Evolutionary conservation across 768 basidiomycete genomes (phyloP), one percentile per base, ranked within the genome.

Genomic region (Termitomyces sp.): DNA sequence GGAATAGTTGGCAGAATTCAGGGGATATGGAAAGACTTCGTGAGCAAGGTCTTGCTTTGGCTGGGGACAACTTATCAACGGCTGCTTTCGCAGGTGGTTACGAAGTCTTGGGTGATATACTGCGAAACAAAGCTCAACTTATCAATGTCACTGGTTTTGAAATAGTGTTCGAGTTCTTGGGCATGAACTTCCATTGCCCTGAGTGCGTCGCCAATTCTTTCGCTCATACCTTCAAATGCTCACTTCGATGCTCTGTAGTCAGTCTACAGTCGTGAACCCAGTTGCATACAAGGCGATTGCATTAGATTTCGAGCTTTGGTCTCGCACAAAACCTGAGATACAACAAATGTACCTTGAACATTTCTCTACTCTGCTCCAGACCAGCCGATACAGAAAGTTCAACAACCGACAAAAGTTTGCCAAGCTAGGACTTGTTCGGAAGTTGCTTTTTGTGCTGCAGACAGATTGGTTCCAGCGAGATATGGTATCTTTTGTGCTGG

Each of bases 11-110:
- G 95, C 83, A 90, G 63, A 93, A 92, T 63, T 94, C 90, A 35
- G 94, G 95, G 65, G 95, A 97, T 61, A 93, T 95, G 87, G 94
- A 96, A 65, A 77, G 87, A 34, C 71, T 93, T 52, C 83, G 93
- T 93, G 62, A 63, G 87, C 76, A 35, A 40, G 15, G 30, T 3
- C n/a, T 40, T 12, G n/a, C 42, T 14, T 44, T 41, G 15, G n/a
- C 17, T 32, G 6, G 46, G 24, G 14, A 5, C 37, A 12, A 41
- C 38, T 37, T 19, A 49, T 5, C n/a, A n/a, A 48, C 56, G 22
- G 46, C 24, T 19, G 24, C 2, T 38, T 44, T 19, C 6, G 15
- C 55, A 93, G 92, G 85, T 52, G 94, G 93, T 10, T 98, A 95
- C 62, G 94, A 96, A 51, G 84, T 93, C 37, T 76, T 98, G 3